These are phyloP conservation scores for Xylaria intraflava DNA, from an alignment of 495 filamentous ascomycete genomes.

Conservation along the genomic window DNA sequence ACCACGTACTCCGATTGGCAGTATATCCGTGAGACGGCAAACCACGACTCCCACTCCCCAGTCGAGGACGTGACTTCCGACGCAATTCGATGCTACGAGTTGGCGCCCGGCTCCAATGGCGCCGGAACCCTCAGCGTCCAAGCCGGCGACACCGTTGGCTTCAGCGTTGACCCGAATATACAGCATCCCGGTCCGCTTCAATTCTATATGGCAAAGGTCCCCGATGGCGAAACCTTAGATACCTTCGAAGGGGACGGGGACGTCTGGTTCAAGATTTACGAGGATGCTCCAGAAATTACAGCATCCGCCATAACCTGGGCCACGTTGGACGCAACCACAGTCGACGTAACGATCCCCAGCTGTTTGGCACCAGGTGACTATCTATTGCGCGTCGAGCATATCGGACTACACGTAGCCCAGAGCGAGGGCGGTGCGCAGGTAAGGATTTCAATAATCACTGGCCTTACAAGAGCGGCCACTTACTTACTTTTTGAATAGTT, in stretches of 20 bases:
- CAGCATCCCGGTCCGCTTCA: conserved; percentile 42
- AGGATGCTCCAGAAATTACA: conserved; percentile 38
- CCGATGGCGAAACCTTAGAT: conserved; percentile 32
- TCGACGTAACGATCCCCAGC: conserved; percentile 41
- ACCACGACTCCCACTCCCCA: conserved; percentile 37
- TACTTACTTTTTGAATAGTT: conserved; percentile 27
- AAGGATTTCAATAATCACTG: conserved; percentile 19
- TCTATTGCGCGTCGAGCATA: conserved; percentile 51
- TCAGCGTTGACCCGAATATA: conserved; percentile 33
- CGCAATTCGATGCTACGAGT: conserved; percentile 45
- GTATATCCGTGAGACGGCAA: conserved; percentile 33
- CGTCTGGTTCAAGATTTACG: conserved; percentile 50
- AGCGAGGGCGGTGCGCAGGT: conserved; percentile 43
- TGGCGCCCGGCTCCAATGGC: conserved; percentile 21
- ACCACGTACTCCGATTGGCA: conserved; percentile 29
- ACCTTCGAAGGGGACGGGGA: conserved; percentile 41
- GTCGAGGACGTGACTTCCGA: conserved; percentile 38
- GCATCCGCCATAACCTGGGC: conserved; percentile 34
- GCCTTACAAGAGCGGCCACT: background rate
- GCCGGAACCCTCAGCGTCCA: conserved; percentile 27
- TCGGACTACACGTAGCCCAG: conserved; percentile 43
- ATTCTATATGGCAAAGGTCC: conserved; percentile 44
- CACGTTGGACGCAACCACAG: conserved; percentile 10
- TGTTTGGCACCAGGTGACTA: conserved; percentile 48
- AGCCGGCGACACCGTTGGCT: conserved; percentile 39